Evolutionary conservation across 257 asterid genomes (phyloP).

Genomic region (Mitragyna speciosa): DNA sequence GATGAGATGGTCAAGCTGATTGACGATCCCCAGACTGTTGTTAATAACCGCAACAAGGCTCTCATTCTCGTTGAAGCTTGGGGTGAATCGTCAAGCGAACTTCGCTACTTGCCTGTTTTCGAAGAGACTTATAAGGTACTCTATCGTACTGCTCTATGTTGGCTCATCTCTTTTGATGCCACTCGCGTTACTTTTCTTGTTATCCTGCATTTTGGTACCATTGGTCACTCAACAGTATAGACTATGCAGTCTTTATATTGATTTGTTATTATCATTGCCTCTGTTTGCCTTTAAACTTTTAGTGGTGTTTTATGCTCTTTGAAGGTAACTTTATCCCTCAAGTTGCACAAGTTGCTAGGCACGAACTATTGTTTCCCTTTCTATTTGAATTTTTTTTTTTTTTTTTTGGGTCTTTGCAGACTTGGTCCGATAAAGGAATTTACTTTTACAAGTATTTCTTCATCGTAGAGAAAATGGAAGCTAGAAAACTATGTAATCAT

Average conservation of each 20-base stretch:
- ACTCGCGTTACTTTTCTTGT: neutral
- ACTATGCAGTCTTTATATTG: neutral
- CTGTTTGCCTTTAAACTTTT: neutral
- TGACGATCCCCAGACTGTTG: conserved; percentile 95
- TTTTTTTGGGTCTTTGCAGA: neutral
- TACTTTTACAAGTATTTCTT: neutral
- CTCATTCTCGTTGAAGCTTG: conserved; percentile 85
- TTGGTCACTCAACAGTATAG: neutral
- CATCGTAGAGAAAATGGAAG: neutral
- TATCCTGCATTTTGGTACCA: neutral
- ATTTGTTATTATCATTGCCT: neutral
- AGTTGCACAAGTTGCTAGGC: neutral
- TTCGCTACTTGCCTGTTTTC: conserved; percentile 93
- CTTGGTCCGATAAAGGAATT: neutral
- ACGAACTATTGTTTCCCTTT: neutral
- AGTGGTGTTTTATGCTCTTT: neutral
- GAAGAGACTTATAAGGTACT: conserved; percentile 97
- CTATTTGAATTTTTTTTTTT: neutral
- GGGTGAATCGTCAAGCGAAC: conserved; percentile 96
- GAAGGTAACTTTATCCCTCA: too few species aligned
- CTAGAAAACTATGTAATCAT: neutral
- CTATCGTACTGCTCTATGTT: neutral
- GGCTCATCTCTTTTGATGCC: neutral
- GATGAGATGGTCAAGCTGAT: conserved; percentile 99
- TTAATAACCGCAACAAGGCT: conserved; percentile 90